phyloP scores from a whole-genome alignment of 495 filamentous ascomycete genomes.

The Penicillium steckii region DNA sequence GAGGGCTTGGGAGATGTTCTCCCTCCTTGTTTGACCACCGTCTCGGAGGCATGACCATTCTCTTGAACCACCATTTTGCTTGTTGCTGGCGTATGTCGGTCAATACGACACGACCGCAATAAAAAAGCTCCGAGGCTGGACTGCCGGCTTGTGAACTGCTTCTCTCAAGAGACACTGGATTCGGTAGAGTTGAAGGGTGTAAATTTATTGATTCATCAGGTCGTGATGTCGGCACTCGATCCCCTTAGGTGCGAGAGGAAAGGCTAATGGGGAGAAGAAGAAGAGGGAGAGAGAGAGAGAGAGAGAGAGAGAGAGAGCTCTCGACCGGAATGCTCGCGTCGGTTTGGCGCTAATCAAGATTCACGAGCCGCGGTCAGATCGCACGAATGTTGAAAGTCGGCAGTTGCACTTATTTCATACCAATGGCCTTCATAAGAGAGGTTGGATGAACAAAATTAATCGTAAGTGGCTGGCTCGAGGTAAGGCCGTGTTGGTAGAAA shows the following conservation, averaged over 20 bases:
- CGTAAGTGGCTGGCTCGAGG: too few species aligned
- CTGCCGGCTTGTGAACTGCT: not conserved
- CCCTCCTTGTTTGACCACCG: slow-evolving; percentile 13
- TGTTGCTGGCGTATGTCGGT: slow-evolving; percentile 1
- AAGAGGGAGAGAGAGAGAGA: not conserved
- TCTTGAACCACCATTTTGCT: slow-evolving; percentile 25
- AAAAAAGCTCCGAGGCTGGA: slow-evolving; percentile 7
- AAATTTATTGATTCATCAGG: slow-evolving; percentile 4
- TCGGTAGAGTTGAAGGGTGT: not conserved
- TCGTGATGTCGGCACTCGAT: not conserved
- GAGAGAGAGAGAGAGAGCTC: not conserved
- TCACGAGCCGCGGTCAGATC: slow-evolving; percentile 24
- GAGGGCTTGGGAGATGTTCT: slow-evolving; percentile 11
- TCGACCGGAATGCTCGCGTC: slow-evolving; percentile 26
- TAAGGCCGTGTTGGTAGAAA: too few species aligned
- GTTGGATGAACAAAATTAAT: too few species aligned
- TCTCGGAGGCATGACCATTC: slow-evolving; percentile 30
- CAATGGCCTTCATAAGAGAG: too few species aligned
- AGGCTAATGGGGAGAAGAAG: not conserved
- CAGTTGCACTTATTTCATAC: too few species aligned
- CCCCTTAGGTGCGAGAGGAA: not conserved
- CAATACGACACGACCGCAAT: slow-evolving; percentile 11
- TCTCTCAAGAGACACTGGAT: not conserved
- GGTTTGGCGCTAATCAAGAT: slow-evolving; percentile 25
- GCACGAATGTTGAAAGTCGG: slow-evolving; percentile 1